Conservation (phyloP, 2,329 filamentous ascomycete species). For the Penicillium psychrosexuale region DNA sequence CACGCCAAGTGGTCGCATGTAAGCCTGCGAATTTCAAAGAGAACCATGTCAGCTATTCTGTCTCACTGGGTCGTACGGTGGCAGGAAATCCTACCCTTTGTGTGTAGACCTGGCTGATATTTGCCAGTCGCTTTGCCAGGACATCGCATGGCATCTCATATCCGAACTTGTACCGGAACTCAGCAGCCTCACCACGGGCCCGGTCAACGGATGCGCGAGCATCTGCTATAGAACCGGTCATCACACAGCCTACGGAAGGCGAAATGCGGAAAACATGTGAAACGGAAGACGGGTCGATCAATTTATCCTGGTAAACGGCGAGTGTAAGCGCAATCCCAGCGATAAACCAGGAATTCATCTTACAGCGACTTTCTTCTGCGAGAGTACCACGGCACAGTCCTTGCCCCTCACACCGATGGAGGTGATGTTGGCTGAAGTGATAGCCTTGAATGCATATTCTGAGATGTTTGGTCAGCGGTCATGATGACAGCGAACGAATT, state of each 20-base stretch:
- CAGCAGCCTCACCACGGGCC: conserved; percentile 90
- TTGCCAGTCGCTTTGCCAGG: conserved; percentile 91
- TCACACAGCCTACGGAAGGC: conserved; percentile 92
- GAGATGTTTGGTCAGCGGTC: conserved; percentile 29
- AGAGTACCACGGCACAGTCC: conserved; percentile 93
- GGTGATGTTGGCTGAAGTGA: conserved; percentile 98
- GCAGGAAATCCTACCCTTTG: conserved; percentile 66
- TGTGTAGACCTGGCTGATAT: conserved; percentile 99
- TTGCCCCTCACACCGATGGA: conserved; percentile 94
- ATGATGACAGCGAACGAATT: conserved; percentile 16
- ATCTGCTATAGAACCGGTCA: conserved; percentile 98
- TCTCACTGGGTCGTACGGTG: background rate
- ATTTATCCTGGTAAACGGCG: conserved; percentile 71
- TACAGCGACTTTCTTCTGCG: conserved; percentile 99
- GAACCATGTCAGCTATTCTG: conserved; percentile 3
- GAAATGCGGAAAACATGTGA: conserved; percentile 97
- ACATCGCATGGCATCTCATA: conserved; percentile 99
- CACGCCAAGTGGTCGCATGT: conserved; percentile 96
- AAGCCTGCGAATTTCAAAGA: conserved; percentile 58
- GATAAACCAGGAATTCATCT: conserved; percentile 38
- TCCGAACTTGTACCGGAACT: conserved; percentile 97
- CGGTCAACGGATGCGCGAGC: conserved; percentile 89
- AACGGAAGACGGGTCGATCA: conserved; percentile 95
- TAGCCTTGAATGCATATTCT: conserved; percentile 99
- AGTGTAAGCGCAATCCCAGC: conserved; percentile 10